A percentile compares a stretch with the other conserved stretches of the same genome.
These are phyloP conservation scores for Neopestalotiopsis rosae DNA, from an alignment of 2,329 filamentous ascomycete genomes.

Conservation along the genomic window DNA sequence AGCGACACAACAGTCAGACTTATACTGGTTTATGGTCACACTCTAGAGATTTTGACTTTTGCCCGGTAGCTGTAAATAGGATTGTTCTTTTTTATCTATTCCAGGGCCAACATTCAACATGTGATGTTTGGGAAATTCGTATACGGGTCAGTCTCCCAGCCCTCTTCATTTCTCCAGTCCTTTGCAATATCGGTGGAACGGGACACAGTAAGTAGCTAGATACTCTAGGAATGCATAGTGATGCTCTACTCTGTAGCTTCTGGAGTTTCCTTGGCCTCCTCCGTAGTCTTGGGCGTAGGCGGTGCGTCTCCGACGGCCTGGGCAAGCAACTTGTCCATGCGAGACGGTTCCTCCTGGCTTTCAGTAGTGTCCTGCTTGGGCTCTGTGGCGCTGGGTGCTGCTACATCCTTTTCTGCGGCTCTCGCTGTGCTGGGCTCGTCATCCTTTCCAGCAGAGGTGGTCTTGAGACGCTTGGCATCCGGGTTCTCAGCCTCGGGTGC, in stretches of 20 bases:
- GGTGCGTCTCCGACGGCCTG: conserved; percentile 15
- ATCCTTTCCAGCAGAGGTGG: background rate
- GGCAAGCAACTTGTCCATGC: conserved; percentile 14
- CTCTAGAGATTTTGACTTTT: background rate
- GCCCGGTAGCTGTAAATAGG: background rate
- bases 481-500: conserved; percentile 1
- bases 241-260: background rate
- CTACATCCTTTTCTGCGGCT: background rate
- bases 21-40: background rate
- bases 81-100: conserved; percentile 6
- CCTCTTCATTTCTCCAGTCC: too few species aligned
- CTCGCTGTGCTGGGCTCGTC: background rate
- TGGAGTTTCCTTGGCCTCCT: background rate
- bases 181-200: background rate
- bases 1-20: background rate
- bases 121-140: background rate
- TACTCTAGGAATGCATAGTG: background rate
- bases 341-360: background rate
- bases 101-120: background rate
- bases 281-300: background rate
- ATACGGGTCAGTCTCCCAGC: background rate
- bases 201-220: background rate
- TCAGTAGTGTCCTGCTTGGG: background rate
- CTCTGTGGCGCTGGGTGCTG: background rate
- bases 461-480: conserved; percentile 13